Percentiles rank a stretch among this genome's conserved stretches.
phyloP scores from a whole-genome alignment of 805 yeast species.

The Torulaspora gathmanii region DNA sequence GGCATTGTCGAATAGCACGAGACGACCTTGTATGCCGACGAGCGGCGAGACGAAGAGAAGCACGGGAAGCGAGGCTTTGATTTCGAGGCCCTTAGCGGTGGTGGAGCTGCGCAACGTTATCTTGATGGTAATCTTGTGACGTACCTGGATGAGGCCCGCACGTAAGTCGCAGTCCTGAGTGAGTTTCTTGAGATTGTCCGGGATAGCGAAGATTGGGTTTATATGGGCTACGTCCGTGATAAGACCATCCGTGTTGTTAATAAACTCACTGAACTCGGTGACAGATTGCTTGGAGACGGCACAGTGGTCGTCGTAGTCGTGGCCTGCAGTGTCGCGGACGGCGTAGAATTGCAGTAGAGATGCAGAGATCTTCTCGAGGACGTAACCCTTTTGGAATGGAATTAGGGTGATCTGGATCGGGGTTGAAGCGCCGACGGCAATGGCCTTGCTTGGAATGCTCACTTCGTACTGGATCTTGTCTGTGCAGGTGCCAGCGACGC shows the following conservation, averaged over 20 bases:
- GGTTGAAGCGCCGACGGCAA: conserved; percentile 75
- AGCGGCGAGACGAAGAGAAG: conserved; percentile 68
- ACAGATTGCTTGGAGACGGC: conserved; percentile 48
- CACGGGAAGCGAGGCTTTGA: conserved; percentile 81
- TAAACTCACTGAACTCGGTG: conserved; percentile 43
- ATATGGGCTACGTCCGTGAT: conserved; percentile 59
- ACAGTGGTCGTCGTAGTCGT: conserved; percentile 57
- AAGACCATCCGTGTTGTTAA: conserved; percentile 31
- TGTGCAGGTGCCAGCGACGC: conserved; percentile 90
- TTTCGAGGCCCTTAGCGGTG: conserved; percentile 78
- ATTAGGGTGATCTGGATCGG: conserved; percentile 66
- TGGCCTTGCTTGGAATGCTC: conserved; percentile 78
- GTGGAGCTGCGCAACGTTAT: conserved; percentile 52
- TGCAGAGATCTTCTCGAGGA: conserved; percentile 61
- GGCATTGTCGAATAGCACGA: conserved; percentile 36
- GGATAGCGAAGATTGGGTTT: conserved; percentile 54
- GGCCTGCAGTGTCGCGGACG: conserved; percentile 51
- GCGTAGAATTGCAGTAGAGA: conserved; percentile 62
- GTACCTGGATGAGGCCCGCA: conserved; percentile 59
- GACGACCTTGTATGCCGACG: conserved; percentile 50
- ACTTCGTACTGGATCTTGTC: conserved; percentile 81
- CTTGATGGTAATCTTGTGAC: conserved; percentile 75
- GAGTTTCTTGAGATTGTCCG: conserved; percentile 61
- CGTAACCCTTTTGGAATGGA: conserved; percentile 75
- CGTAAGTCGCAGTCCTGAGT: conserved; percentile 80